Evolutionary conservation across 768 basidiomycete species (phyloP).

Genomic region (Lactarius pseudohatsudake): DNA sequence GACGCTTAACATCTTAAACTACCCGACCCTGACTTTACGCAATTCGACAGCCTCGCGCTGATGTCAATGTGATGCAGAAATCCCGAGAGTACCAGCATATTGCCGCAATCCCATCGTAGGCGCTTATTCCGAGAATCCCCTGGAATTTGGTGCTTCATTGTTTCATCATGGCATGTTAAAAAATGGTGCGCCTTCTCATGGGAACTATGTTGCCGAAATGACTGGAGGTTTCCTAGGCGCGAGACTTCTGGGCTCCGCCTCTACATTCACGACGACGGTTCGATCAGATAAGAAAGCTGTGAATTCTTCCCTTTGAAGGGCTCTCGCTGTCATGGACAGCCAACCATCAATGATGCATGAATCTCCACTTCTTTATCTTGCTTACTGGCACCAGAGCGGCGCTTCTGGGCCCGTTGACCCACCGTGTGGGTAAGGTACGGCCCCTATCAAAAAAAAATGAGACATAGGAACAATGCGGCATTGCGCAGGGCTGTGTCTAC

Average conservation of each 20-base stretch:
- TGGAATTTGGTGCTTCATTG: not conserved
- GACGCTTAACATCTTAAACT: slow-evolving; percentile 4
- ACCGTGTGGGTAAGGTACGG: not conserved
- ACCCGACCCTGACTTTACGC: slow-evolving; percentile 5
- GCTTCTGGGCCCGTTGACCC: not conserved
- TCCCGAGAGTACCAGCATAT: not conserved
- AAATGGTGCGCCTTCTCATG: not conserved
- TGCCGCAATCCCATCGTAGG: not conserved
- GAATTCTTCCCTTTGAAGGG: not conserved
- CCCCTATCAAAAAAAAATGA: slow-evolving; percentile 8
- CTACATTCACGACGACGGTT: not conserved
- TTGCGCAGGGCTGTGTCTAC: not conserved
- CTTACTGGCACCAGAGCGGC: not conserved
- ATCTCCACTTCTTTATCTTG: not conserved
- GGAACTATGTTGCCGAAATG: not conserved
- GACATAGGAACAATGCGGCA: not conserved
- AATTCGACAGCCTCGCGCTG: slow-evolving; percentile 13
- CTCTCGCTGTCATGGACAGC: slow-evolving; percentile 2
- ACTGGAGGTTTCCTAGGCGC: not conserved
- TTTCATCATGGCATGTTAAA: slow-evolving; percentile 15
- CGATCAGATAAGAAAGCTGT: slow-evolving; percentile 20
- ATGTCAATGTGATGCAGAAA: slow-evolving; percentile 6
- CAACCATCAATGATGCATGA: slow-evolving; percentile 25
- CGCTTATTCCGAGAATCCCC: not conserved
- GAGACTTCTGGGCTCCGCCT: not conserved